Evolutionary conservation across 2,329 filamentous ascomycete species (phyloP), one percentile per base, ranked within the genome.

Genomic region (Colletotrichum tamarilloi): DNA sequence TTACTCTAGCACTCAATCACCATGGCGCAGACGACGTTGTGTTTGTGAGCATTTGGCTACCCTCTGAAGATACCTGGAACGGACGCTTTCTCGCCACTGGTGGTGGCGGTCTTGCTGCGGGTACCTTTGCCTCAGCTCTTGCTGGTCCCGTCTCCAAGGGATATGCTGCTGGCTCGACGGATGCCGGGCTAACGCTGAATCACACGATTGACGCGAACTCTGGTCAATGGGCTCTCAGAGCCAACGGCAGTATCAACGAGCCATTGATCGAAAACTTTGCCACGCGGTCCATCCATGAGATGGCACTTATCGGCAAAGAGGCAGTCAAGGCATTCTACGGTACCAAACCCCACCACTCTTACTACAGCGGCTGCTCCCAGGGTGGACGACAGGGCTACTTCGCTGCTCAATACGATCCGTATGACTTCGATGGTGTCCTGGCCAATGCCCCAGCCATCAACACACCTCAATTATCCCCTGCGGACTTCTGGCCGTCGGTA

Each of bases 341-440:
- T 24, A 72, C 68, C 3, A 5, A 35, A 0, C 78, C 82, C 1
- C 77, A 80, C 0, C 86, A 85, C 67, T 87, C 84, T 0, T 91
- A 91, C 78, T 91, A 87, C 74, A 77, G 87, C 2, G 90, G 90
- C 12, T 92, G 90, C 77, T 91, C 88, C 0, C 87, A 88, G 0
- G 90, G 90, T 9, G 90, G 90, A 0, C 82, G 90, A 0, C 88
- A 91, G 81, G 90, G 89, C 6, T 81, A 90, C 46, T 88, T 87
- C 64, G 85, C 85, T 11, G 85, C 87, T 0, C 85, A 91, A 75
- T 77, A 81, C 16, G 90, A 85, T 73, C 88, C 90, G 0, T 82
- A 86, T 0, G 88, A 91, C 74, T 91, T 90, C 67, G 88, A 91
- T 65, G 89, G 89, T 14, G 84, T 90, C 24, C 79, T 91, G 2